phyloP scores from a whole-genome alignment of 2,329 filamentous ascomycete species.

The Fusarium sp. region DNA sequence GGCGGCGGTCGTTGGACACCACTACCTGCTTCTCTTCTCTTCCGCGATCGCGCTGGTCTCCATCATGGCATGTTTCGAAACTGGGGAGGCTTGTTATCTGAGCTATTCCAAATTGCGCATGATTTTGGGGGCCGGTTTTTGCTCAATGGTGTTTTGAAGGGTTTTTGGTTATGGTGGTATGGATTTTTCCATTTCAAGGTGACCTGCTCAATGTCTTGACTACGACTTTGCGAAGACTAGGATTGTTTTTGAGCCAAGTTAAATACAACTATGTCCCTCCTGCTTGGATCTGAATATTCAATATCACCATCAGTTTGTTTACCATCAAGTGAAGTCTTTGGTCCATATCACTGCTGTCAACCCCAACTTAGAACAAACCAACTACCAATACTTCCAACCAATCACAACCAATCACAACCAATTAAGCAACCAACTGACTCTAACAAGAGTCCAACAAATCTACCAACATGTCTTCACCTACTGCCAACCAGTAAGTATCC shows the following conservation, averaged over 20 bases:
- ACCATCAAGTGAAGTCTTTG: neutral
- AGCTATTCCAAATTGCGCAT: neutral
- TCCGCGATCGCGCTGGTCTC: constrained; percentile 8
- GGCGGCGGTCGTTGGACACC: constrained; percentile 16
- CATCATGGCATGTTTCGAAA: neutral
- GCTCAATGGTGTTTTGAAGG: neutral
- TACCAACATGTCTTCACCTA: constrained; percentile 26
- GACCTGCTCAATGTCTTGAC: constrained; percentile 7
- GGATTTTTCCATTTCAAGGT: constrained; percentile 32
- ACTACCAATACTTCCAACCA: neutral
- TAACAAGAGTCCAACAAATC: neutral
- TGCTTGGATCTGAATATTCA: neutral
- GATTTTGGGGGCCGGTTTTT: constrained; percentile 28
- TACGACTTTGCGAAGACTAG: constrained; percentile 8
- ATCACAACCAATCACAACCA: constrained; percentile 3
- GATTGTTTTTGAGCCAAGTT: neutral
- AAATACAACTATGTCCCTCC: neutral
- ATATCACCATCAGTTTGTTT: constrained; percentile 4
- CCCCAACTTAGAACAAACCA: neutral
- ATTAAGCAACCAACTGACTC: constrained; percentile 2
- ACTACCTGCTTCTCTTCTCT: constrained; percentile 5
- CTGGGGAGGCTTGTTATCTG: constrained; percentile 1
- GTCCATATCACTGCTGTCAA: neutral
- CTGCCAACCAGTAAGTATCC: constrained; percentile 23
- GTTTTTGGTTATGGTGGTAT: constrained; percentile 3